Base-by-base conservation (phyloP, 1,139 yeast genomes). In the Blastobotrys arbuscula region DNA sequence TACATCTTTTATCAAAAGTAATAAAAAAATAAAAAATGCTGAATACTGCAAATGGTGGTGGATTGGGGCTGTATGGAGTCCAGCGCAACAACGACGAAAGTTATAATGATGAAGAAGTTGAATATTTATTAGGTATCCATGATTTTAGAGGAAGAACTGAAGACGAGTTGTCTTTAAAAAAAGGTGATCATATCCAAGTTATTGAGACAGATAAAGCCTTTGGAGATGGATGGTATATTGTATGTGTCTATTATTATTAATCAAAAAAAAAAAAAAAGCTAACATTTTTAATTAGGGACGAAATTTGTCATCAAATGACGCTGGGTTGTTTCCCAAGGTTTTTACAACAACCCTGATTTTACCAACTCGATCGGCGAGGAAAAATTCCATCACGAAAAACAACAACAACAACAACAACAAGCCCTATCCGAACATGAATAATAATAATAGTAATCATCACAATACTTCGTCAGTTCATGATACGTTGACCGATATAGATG, bases 181-280 rank as follows among this genome's bases (percentile, higher is more conserved):
- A 84, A 23, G 97, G 97, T 23, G 97, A 92, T 60, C 82, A 80
- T 55, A 76, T 94, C 49, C 94, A 89, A 64, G 89, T 92, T 15
- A 76, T 94, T 24, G 88, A 95, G 39, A 96, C 89, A 65, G 99
- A 92, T 67, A 78, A 82, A 54, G 97, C 87, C 60, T 92, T 85
- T 66, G 85, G 87, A 57, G 99, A 92, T 65, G 97, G 97, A n/a
- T 92, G 99, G 99, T 92, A 83, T 61, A 78, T 78, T 55, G 74
- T 62, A 59, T 44, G 68, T 56, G 13, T n/a, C 12, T 16, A 12
- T 23, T 16, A 28, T 8, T 19, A 39, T 15, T 9, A 23, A 3
- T 4, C 10, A 12, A 24, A 39, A 39, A n/a, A 24, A 23, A 31
- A 39, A 12, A 13, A n/a, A 34, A 21, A 10, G 15, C 42, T 31